Percentiles rank a stretch among this genome's conserved stretches.
phyloP scores from a whole-genome alignment of 2,329 filamentous ascomycete genomes.

The Dactylellina leptospora region DNA sequence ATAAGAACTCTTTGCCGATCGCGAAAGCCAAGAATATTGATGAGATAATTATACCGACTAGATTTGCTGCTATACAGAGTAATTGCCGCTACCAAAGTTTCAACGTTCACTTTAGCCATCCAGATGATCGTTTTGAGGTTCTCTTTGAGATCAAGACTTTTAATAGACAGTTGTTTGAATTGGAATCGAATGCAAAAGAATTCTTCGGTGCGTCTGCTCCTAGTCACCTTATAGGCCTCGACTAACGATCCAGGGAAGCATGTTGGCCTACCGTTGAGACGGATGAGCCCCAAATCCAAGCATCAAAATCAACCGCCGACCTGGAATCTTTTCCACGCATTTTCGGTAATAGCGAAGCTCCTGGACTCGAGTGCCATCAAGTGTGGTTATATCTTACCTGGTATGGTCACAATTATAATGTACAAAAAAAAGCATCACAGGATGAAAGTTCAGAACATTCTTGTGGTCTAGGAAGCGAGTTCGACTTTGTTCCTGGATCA shows the following conservation, averaged over 20 bases:
- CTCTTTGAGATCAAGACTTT: constrained; percentile 19
- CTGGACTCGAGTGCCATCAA: constrained; percentile 25
- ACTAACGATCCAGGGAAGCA: constrained; percentile 5
- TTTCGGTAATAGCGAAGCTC: constrained; percentile 8
- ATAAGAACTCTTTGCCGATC: background rate
- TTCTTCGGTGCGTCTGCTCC: constrained; percentile 19
- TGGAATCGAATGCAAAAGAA: background rate
- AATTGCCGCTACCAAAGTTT: constrained; percentile 31
- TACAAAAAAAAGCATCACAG: background rate
- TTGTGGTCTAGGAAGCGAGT: constrained; percentile 7
- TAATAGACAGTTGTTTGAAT: background rate
- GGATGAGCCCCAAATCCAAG: constrained; percentile 5
- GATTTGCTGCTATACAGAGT: constrained; percentile 10
- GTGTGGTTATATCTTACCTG: constrained; percentile 31
- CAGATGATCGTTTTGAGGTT: constrained; percentile 23
- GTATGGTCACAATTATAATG: constrained; percentile 34
- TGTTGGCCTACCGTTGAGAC: constrained; percentile 4
- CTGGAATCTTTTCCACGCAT: constrained; percentile 12
- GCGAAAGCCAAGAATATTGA: background rate
- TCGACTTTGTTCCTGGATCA: constrained; percentile 12
- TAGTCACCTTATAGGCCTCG: background rate
- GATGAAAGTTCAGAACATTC: background rate
- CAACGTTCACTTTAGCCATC: background rate
- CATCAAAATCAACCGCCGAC: background rate
- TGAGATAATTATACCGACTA: background rate